phyloP scores from a whole-genome alignment of 345 rosid species.

The Gossypioides kirkii region DNA sequence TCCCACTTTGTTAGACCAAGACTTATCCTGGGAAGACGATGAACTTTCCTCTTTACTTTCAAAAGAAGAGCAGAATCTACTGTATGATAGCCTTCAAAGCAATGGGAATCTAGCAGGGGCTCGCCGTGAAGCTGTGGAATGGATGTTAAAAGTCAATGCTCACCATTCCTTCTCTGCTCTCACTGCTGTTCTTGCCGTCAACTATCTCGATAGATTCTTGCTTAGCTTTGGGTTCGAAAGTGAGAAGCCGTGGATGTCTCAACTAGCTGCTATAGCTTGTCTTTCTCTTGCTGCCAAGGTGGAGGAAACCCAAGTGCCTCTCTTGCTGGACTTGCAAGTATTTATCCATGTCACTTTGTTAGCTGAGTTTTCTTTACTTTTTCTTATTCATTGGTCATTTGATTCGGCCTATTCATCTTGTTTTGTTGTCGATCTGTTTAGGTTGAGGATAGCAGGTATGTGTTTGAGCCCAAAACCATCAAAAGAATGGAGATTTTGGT shows the following conservation, averaged over 20 bases:
- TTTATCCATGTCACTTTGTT: not conserved
- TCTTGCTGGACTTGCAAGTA: constrained; percentile 64
- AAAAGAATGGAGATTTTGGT: constrained; percentile 70
- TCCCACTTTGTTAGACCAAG: constrained; percentile 33
- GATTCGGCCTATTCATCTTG: constrained; percentile 8
- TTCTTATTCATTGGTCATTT: not conserved
- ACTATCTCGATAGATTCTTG: constrained; percentile 69
- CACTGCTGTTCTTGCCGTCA: constrained; percentile 59
- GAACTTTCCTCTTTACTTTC: constrained; percentile 43
- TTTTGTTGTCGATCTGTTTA: constrained; percentile 21
- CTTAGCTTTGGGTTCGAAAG: constrained; percentile 25
- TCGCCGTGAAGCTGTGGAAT: constrained; percentile 47
- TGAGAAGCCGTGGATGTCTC: constrained; percentile 64
- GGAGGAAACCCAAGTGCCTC: constrained; percentile 59
- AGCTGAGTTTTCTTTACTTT: not conserved
- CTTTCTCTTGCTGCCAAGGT: constrained; percentile 70
- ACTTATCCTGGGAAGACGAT: constrained; percentile 53
- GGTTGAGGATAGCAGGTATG: constrained; percentile 53
- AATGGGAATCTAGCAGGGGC: constrained; percentile 31
- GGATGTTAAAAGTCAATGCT: constrained; percentile 50
- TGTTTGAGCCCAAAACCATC: constrained; percentile 58
- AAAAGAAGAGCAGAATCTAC: constrained; percentile 39
- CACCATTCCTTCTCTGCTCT: constrained; percentile 46
- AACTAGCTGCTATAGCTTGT: constrained; percentile 66
- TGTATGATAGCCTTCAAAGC: constrained; percentile 19